These are phyloP conservation scores for Zygoascus ofunaensis DNA, from an alignment of 805 yeast genomes.

Conservation along the genomic window DNA sequence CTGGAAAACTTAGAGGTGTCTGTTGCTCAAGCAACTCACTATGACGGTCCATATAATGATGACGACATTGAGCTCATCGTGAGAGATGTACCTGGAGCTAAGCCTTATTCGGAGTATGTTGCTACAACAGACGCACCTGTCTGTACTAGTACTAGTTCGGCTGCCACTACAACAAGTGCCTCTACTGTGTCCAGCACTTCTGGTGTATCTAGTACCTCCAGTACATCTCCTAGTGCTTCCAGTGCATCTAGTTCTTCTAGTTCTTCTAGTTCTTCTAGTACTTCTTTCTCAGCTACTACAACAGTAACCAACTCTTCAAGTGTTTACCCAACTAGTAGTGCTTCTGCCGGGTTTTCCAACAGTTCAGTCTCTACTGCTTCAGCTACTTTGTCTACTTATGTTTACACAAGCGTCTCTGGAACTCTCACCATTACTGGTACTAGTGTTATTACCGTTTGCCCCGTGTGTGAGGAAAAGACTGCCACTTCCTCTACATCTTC, in stretches of 20 bases:
- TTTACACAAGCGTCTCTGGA: background rate
- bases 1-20: conserved; percentile 46
- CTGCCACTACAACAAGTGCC: background rate
- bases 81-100: conserved; percentile 8
- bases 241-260: background rate
- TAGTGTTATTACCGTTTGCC: background rate
- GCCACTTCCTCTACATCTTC: background rate
- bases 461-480: background rate
- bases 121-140: background rate
- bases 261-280: background rate
- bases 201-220: too few relatives aligned
- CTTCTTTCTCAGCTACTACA: background rate
- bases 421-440: background rate
- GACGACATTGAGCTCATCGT: conserved; percentile 21
- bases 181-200: background rate
- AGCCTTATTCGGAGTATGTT: background rate
- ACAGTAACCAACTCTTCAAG: too few relatives aligned
- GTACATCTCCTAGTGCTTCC: background rate
- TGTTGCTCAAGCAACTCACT: conserved; percentile 40
- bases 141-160: background rate
- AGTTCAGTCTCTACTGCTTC: background rate
- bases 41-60: conserved; percentile 16
- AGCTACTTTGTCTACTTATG: too few relatives aligned
- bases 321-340: background rate
- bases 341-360: background rate